These are phyloP conservation scores for Ustilago cynodontis DNA, from an alignment of 1,284 basidiomycete species.

Conservation along the genomic window DNA sequence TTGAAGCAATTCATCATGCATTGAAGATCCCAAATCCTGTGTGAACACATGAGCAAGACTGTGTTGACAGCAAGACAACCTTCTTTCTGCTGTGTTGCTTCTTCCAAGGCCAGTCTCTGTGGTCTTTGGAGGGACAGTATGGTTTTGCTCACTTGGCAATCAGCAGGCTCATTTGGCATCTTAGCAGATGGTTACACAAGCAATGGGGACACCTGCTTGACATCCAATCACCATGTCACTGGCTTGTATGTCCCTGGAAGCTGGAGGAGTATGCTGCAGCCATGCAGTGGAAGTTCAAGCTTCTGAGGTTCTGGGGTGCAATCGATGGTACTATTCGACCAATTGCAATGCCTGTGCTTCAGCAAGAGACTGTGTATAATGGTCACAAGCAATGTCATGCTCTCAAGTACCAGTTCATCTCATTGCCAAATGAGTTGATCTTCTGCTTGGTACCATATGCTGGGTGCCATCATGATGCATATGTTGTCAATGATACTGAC, in stretches of 20 bases:
- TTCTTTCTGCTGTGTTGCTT: slow-evolving; percentile 11
- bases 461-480: background rate
- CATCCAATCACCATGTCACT: background rate
- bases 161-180: slow-evolving; percentile 4
- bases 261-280: slow-evolving; percentile 12
- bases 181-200: slow-evolving; percentile 2
- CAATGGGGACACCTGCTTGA: slow-evolving; percentile 4
- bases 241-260: background rate
- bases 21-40: slow-evolving; percentile 7
- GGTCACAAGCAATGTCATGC: slow-evolving; percentile 15
- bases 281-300: background rate
- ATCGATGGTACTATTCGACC: slow-evolving; percentile 11
- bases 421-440: slow-evolving; percentile 8
- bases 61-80: slow-evolving; percentile 12
- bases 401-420: slow-evolving; percentile 14
- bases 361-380: slow-evolving; percentile 11
- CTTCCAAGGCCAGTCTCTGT: background rate
- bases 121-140: slow-evolving; percentile 1
- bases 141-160: background rate
- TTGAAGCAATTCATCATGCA: slow-evolving; percentile 5
- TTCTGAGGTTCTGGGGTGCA: slow-evolving; percentile 11
- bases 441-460: background rate
- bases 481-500: background rate
- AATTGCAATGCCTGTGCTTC: slow-evolving; percentile 11
- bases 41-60: background rate